Evolutionary conservation across 768 basidiomycete species (phyloP).

Genomic region (Coprinopsis cinerea): DNA sequence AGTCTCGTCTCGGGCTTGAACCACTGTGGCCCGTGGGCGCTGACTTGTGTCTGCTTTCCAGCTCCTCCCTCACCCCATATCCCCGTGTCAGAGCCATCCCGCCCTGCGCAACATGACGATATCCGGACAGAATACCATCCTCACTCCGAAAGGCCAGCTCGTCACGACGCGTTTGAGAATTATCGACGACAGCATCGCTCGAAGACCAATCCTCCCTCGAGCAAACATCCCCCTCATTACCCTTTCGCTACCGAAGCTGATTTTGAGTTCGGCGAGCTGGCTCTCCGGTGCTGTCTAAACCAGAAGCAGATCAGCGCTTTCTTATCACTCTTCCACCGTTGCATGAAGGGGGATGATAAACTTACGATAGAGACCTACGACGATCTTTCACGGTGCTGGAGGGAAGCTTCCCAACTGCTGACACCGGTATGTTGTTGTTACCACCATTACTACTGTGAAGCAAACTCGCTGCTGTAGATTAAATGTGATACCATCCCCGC

Average conservation of each 20-base stretch:
- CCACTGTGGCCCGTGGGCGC: neutral
- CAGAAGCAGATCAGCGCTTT: neutral
- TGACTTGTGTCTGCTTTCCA: neutral
- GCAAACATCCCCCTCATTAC: neutral
- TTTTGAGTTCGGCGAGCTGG: neutral
- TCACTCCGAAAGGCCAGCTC: neutral
- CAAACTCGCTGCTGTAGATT: conserved; percentile 7
- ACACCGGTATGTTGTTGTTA: conserved; percentile 3
- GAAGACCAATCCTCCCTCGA: neutral
- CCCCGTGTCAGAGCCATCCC: neutral
- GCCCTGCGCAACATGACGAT: neutral
- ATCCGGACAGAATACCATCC: neutral
- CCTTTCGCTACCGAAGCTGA: conserved; percentile 1
- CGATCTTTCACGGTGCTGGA: neutral
- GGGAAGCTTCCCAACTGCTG: neutral
- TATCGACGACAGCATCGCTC: neutral
- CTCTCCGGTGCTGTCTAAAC: neutral
- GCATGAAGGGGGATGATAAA: neutral
- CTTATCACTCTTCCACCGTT: neutral
- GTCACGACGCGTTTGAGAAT: neutral
- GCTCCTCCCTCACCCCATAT: neutral
- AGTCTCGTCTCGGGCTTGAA: no score
- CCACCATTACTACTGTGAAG: neutral
- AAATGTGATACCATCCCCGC: neutral
- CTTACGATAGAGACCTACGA: neutral